Evolutionary conservation across 495 filamentous ascomycete genomes (phyloP).

Genomic region (Daldinia decipiens): DNA sequence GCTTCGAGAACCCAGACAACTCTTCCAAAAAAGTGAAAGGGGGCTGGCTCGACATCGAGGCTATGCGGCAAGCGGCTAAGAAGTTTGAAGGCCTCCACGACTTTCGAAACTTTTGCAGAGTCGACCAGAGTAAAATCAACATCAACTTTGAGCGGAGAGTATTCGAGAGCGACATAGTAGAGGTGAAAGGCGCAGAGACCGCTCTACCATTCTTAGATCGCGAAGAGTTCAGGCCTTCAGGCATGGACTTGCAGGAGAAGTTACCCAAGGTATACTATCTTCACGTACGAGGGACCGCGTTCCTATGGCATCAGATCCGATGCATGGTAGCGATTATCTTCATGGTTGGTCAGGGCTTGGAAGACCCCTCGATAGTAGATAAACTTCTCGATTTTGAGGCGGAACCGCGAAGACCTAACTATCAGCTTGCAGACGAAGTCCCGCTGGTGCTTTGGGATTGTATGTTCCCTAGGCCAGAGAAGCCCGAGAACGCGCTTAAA

Average conservation of each 20-base stretch:
- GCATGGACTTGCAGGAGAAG: slow-evolving; percentile 16
- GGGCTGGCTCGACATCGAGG: slow-evolving; percentile 78
- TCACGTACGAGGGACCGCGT: slow-evolving; percentile 87
- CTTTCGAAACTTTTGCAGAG: slow-evolving; percentile 96
- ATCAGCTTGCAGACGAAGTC: slow-evolving; percentile 88
- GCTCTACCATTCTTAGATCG: slow-evolving; percentile 55
- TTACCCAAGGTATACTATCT: slow-evolving; percentile 83
- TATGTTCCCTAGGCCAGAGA: slow-evolving; percentile 70
- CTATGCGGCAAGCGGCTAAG: slow-evolving; percentile 84
- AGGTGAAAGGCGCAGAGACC: slow-evolving; percentile 63
- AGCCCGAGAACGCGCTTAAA: slow-evolving; percentile 67
- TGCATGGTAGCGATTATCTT: slow-evolving; percentile 91
- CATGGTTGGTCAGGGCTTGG: slow-evolving; percentile 88
- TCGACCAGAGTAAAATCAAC: slow-evolving; percentile 87
- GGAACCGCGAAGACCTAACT: slow-evolving; percentile 78
- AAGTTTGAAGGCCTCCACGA: slow-evolving; percentile 85
- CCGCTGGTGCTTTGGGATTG: slow-evolving; percentile 97
- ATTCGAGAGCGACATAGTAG: slow-evolving; percentile 77
- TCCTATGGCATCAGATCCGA: slow-evolving; percentile 97
- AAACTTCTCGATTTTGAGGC: slow-evolving; percentile 76
- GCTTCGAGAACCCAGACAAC: slow-evolving; percentile 44
- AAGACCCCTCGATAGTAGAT: slow-evolving; percentile 74
- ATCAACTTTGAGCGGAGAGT: slow-evolving; percentile 81
- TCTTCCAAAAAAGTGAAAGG: slow-evolving; percentile 46
- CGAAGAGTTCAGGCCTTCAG: slow-evolving; percentile 38